Base-by-base conservation (phyloP, 2,329 filamentous ascomycete species). In the Fusarium sp. region DNA sequence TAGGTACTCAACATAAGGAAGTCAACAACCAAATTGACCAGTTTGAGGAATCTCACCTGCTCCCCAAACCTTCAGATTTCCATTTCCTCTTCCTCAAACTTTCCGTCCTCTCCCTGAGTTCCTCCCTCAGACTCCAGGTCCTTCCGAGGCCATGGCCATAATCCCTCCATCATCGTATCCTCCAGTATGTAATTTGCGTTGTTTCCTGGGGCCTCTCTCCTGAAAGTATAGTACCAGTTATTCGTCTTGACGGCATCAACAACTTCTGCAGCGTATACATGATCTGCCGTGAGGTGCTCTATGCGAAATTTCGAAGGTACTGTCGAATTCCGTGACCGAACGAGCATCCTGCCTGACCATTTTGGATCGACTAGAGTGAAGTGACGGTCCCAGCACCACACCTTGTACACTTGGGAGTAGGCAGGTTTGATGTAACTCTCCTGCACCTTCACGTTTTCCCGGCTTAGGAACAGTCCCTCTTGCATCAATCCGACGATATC, bases 371-470 rank as follows among this genome's bases (percentile, higher is more conserved):
- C 0, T 3, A 57, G 50, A 44, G 32, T 1, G 15, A 19, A 57
- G 4, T n/a, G 20, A 2, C 49, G 55, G 13, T 39, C 1, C 14
- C 23, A 19, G 1, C 3, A 25, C 27, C 17, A 1, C 0, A 0
- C 7, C 0, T 15, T 2, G 2, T 13, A 17, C 19, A 0, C 14
- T 9, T 1, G 15, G 1, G 1, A 0, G 1, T 14, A 17, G 11
- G 0, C 2, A 6, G 8, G 4, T 0, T 7, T n/a, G 4, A 56
- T 2, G 15, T 51, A 14, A 6, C 4, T 56, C 7, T 45, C 40
- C 8, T 25, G 0, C 6, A 20, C 2, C 4, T 20, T 22, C 0
- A 32, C 23, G 2, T 33, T 45, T 0, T 39, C 1, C 0, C 40
- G 6, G 13, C 40, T 46, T 5, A 58, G 22, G 14, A 46, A 6